phyloP scores from a whole-genome alignment of 139 green algal genomes.

The Chlorokybus atmophyticus region DNA sequence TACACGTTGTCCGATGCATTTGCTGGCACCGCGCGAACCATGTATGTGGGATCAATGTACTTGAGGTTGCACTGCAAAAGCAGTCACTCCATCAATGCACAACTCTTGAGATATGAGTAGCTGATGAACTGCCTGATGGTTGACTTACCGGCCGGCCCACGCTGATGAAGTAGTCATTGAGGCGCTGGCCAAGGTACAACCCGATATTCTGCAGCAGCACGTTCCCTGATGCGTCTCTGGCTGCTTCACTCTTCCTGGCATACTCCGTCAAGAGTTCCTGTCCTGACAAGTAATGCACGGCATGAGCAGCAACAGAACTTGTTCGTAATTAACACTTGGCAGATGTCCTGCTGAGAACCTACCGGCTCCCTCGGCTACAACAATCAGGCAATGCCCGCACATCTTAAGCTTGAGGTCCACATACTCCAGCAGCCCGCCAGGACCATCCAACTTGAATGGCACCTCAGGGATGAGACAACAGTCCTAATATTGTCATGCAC shows the following conservation, averaged over 20 bases:
- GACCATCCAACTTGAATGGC: constrained; percentile 60
- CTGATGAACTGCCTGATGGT: too few species aligned
- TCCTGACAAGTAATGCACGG: too few species aligned
- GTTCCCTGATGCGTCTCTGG: constrained; percentile 78
- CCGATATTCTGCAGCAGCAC: constrained; percentile 75
- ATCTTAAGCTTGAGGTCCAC: constrained; percentile 53
- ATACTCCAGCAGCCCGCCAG: constrained; percentile 59
- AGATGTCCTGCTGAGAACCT: constrained; percentile 64
- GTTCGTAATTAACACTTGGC: constrained; percentile 16
- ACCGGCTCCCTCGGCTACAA: constrained; percentile 83
- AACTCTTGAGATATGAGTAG: too few species aligned
- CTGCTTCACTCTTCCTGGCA: constrained; percentile 50
- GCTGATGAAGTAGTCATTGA: constrained; percentile 76
- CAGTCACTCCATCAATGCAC: too few species aligned
- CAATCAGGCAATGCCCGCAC: constrained; percentile 45
- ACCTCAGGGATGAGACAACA: constrained; percentile 87
- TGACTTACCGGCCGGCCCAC: constrained; percentile 55
- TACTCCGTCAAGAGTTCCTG: constrained; percentile 6
- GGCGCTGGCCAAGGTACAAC: constrained; percentile 45
- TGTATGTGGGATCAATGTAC: constrained; percentile 87
- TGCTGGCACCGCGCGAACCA: constrained; percentile 79
- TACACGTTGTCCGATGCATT: constrained; percentile 66
- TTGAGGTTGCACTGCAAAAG: constrained; percentile 63
- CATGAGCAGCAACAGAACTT: not conserved
- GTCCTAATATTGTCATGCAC: too few species aligned